Evolutionary conservation across 2,329 filamentous ascomycete genomes (phyloP).

Genomic region (Pseudocercospora crystallina): DNA sequence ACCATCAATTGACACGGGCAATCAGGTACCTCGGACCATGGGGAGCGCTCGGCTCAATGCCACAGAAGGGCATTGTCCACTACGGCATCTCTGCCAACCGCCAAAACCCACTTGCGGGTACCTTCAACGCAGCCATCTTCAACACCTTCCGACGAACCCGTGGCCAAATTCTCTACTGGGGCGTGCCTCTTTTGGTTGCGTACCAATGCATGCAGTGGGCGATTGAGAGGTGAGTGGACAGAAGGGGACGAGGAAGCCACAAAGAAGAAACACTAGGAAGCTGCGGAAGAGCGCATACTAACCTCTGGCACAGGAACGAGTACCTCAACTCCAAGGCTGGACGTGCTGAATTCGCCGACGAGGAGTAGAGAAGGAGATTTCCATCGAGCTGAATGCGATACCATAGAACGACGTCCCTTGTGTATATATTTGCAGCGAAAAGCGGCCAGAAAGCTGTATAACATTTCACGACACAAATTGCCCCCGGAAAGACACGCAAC

Average conservation of each 20-base stretch:
- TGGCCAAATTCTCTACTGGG: constrained; percentile 84
- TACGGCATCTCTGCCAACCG: constrained; percentile 85
- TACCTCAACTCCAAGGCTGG: constrained; percentile 79
- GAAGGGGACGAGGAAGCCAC: not conserved
- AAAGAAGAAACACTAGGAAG: not conserved
- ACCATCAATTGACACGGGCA: constrained; percentile 3
- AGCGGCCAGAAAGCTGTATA: no score
- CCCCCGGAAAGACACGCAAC: no score
- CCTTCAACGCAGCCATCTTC: constrained; percentile 81
- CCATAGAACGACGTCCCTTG: not conserved
- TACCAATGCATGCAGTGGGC: constrained; percentile 92
- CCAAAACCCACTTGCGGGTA: constrained; percentile 81
- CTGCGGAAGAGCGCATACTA: constrained; percentile 4
- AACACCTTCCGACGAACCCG: constrained; percentile 88
- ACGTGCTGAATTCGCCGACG: constrained; percentile 54
- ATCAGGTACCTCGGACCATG: constrained; percentile 71
- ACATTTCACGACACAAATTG: no score
- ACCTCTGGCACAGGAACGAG: constrained; percentile 61
- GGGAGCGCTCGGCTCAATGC: constrained; percentile 63
- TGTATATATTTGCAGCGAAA: constrained; percentile 1
- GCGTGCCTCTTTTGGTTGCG: constrained; percentile 72
- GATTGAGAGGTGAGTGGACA: constrained; percentile 70
- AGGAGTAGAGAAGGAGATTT: constrained; percentile 34
- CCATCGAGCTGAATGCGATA: not conserved
- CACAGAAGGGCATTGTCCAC: constrained; percentile 62